These are phyloP conservation scores for Smithsoniella earleae DNA, from an alignment of 163 green algal species.

Conservation along the genomic window DNA sequence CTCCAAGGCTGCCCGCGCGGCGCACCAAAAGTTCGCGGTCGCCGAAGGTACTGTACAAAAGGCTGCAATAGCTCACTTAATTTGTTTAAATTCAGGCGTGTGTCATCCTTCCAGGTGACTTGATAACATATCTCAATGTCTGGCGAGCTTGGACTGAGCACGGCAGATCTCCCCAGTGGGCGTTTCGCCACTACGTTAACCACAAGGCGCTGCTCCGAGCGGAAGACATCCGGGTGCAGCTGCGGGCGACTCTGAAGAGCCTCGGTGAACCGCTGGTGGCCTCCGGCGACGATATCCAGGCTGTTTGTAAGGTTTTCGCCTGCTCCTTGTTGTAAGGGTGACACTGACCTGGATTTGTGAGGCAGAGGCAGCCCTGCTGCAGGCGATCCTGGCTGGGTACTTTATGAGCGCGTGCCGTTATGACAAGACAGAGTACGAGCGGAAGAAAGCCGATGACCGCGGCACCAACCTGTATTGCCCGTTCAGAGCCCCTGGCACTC, in stretches of 20 bases:
- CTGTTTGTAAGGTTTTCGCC: constrained; percentile 39
- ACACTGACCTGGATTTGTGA: background rate
- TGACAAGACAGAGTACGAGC: constrained; percentile 46
- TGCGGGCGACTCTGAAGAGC: constrained; percentile 42
- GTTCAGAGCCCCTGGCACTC: background rate
- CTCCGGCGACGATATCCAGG: constrained; percentile 32
- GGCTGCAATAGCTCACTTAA: constrained; percentile 29
- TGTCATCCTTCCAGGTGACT: constrained; percentile 48
- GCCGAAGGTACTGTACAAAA: constrained; percentile 17
- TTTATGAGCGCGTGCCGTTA: constrained; percentile 68
- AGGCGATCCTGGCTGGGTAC: constrained; percentile 51
- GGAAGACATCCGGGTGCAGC: constrained; percentile 57
- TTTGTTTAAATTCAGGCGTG: background rate
- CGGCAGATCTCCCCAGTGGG: constrained; percentile 41
- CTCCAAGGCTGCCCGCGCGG: background rate
- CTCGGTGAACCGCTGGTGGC: constrained; percentile 35
- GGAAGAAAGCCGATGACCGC: constrained; percentile 27
- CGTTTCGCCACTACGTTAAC: constrained; percentile 59
- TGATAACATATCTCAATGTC: constrained; percentile 77
- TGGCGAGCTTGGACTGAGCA: constrained; percentile 62
- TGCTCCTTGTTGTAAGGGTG: background rate
- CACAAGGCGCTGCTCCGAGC: constrained; percentile 60
- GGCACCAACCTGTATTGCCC: constrained; percentile 31
- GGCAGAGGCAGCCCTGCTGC: background rate
- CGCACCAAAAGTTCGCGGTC: constrained; percentile 26